Evolutionary conservation across 768 basidiomycete genomes (phyloP).

Genomic region (Boletus pseudo-olivaceus): DNA sequence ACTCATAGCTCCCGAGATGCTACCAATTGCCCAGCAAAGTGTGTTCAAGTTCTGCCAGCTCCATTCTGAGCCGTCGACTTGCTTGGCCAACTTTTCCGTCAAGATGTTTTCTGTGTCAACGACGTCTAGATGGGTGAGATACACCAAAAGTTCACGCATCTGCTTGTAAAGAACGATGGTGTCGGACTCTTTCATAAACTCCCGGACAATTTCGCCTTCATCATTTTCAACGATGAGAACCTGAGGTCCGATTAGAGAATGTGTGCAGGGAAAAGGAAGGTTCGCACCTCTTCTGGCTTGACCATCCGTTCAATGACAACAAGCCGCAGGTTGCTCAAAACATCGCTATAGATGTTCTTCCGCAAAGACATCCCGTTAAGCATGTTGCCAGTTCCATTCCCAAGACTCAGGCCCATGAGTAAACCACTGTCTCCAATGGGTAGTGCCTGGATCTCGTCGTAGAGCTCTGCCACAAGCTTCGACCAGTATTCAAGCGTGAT

Average conservation of each 20-base stretch:
- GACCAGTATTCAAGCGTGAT: slow-evolving; percentile 98
- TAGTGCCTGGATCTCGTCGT: slow-evolving; percentile 92
- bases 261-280: background rate
- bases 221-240: slow-evolving; percentile 99
- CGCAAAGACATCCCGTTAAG: slow-evolving; percentile 75
- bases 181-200: slow-evolving; percentile 98
- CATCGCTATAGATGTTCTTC: slow-evolving; percentile 95
- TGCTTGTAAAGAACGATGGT: slow-evolving; percentile 99
- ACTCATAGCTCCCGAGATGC: slow-evolving; percentile 99
- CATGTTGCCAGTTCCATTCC: slow-evolving; percentile 60
- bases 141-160: slow-evolving; percentile 97
- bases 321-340: slow-evolving; percentile 87
- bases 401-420: slow-evolving; percentile 86
- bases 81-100: slow-evolving; percentile 95
- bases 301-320: slow-evolving; percentile 99
- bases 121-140: slow-evolving; percentile 96
- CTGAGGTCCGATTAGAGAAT: slow-evolving; percentile 38
- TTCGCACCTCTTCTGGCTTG: slow-evolving; percentile 92
- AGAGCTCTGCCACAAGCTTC: slow-evolving; percentile 92
- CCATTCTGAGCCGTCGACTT: slow-evolving; percentile 98
- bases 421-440: slow-evolving; percentile 84
- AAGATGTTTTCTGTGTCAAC: slow-evolving; percentile 94
- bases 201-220: slow-evolving; percentile 98
- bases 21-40: slow-evolving; percentile 99
- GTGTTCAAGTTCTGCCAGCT: slow-evolving; percentile 99